Conservation (phyloP, 257 asterid genomes). For the Schizonepeta tenuifolia region DNA sequence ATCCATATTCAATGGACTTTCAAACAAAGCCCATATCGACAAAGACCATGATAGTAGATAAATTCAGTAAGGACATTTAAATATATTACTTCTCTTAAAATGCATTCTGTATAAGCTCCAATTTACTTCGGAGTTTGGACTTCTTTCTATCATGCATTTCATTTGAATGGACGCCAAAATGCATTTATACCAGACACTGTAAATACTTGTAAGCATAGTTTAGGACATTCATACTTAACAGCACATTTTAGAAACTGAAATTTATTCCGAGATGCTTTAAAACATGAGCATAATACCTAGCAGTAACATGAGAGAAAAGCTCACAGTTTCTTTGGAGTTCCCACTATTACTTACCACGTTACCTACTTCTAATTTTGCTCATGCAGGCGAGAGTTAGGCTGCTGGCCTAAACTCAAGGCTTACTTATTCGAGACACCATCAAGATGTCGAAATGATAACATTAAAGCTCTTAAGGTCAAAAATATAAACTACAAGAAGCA, state of each 20-base stretch:
- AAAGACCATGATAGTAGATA: background rate
- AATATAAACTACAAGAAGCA: constrained; percentile 9
- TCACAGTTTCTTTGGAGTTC: constrained; percentile 9
- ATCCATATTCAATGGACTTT: background rate
- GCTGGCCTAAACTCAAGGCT: background rate
- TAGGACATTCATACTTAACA: background rate
- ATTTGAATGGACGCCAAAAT: constrained; percentile 3
- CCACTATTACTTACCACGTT: background rate
- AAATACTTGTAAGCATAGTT: background rate
- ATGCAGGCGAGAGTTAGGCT: background rate
- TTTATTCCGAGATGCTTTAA: background rate
- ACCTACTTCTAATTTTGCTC: constrained; percentile 15
- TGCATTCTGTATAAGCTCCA: background rate
- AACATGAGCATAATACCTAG: constrained; percentile 15
- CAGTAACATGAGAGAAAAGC: constrained; percentile 7
- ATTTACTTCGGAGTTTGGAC: background rate
- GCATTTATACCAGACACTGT: background rate
- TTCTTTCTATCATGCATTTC: background rate
- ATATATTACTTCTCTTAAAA: background rate
- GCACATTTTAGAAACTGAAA: background rate
- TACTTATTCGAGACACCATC: background rate
- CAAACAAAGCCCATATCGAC: background rate
- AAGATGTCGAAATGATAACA: background rate
- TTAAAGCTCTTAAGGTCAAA: too few relatives aligned
- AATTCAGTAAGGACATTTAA: background rate